phyloP scores from a whole-genome alignment of 257 asterid genomes.

The Coffea canephora region DNA sequence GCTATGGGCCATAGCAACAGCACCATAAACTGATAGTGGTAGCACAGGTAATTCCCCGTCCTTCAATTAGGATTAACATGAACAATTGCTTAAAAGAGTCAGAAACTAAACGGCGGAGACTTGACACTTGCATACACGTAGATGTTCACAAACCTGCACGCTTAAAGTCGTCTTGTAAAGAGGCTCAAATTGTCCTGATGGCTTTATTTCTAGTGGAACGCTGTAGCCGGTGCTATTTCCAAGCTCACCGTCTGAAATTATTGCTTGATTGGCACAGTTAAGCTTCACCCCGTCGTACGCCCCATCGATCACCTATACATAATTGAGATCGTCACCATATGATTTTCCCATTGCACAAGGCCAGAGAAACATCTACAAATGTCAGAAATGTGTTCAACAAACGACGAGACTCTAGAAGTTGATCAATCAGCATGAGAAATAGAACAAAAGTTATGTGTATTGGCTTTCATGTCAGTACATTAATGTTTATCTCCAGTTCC shows the following conservation, averaged over 20 bases:
- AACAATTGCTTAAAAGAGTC: neutral
- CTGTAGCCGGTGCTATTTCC: slow-evolving; percentile 67
- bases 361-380: neutral
- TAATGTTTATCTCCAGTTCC: neutral
- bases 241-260: slow-evolving; percentile 58
- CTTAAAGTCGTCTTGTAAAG: slow-evolving; percentile 78
- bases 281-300: slow-evolving; percentile 77
- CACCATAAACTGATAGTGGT: slow-evolving; percentile 91
- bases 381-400: neutral
- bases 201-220: slow-evolving; percentile 84
- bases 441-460: neutral
- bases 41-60: slow-evolving; percentile 97
- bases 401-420: neutral
- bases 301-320: slow-evolving; percentile 77
- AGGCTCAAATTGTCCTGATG: slow-evolving; percentile 95
- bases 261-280: slow-evolving; percentile 72
- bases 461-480: neutral
- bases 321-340: slow-evolving; percentile 11
- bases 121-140: neutral
- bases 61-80: slow-evolving; percentile 37
- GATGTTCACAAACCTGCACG: slow-evolving; percentile 36
- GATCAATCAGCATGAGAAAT: neutral
- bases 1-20: slow-evolving; percentile 90
- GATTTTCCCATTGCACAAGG: neutral
- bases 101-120: neutral